These are phyloP conservation scores for Aegilops bicornis DNA, from an alignment of 176 grass and related monocot species.

Conservation along the genomic window DNA sequence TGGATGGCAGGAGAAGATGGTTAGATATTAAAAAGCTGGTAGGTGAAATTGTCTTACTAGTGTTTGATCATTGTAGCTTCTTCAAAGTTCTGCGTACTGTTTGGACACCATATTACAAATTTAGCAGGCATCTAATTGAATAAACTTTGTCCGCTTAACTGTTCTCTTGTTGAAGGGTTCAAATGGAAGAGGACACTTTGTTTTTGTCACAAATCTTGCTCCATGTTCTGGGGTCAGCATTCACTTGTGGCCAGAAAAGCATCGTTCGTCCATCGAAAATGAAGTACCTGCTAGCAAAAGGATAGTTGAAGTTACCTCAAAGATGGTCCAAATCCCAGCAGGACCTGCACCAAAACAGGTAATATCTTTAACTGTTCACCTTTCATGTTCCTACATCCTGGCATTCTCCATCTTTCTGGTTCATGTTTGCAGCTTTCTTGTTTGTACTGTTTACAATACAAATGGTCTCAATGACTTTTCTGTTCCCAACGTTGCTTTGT, in stretches of 20 bases:
- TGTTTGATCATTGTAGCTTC: constrained; percentile 5
- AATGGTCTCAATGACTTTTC: neutral
- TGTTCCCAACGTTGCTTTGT: neutral
- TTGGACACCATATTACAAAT: constrained; percentile 4
- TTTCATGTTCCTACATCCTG: constrained; percentile 17
- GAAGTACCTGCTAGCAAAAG: constrained; percentile 62
- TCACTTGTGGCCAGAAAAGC: constrained; percentile 90
- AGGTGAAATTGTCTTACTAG: constrained; percentile 38
- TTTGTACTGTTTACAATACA: neutral
- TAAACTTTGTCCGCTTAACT: constrained; percentile 3
- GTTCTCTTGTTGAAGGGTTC: constrained; percentile 54
- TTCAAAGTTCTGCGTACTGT: constrained; percentile 6
- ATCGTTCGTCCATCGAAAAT: constrained; percentile 33
- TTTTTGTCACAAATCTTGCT: constrained; percentile 95
- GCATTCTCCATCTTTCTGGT: constrained; percentile 1
- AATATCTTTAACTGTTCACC: constrained; percentile 24
- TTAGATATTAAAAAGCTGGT: constrained; percentile 93
- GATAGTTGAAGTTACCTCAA: constrained; percentile 85
- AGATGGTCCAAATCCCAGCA: constrained; percentile 90
- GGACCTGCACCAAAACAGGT: constrained; percentile 91
- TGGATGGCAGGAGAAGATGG: constrained; percentile 98
- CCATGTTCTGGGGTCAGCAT: constrained; percentile 96
- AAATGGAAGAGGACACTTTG: constrained; percentile 73
- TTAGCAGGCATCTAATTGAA: constrained; percentile 7
- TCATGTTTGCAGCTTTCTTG: neutral